A percentile compares a stretch with the other conserved stretches of the same genome.
These are phyloP conservation scores for Closterium sp. DNA, from an alignment of 139 green algal species.

Conservation along the genomic window DNA sequence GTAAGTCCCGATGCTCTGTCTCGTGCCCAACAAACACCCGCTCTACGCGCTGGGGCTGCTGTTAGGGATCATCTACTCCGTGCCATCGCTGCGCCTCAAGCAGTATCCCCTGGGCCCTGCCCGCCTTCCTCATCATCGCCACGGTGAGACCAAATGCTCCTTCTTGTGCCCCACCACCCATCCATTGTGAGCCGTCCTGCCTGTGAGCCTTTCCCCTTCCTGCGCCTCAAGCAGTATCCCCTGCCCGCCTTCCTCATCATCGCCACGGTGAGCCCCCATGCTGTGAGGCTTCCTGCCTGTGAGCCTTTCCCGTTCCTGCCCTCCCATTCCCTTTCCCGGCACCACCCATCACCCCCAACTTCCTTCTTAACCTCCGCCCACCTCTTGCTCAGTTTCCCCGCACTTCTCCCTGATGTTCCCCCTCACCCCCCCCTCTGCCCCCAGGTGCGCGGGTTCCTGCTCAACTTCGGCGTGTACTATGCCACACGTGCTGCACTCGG, in stretches of 20 bases:
- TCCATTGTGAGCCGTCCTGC: too few species aligned
- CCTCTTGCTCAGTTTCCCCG: too few species aligned
- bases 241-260: conserved; percentile 97
- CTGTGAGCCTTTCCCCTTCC: conserved; percentile 82
- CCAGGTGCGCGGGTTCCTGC: conserved; percentile 86
- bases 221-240: conserved; percentile 91
- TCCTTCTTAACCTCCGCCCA: neutral
- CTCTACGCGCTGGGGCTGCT: conserved; percentile 90
- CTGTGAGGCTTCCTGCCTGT: neutral
- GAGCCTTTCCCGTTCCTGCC: neutral
- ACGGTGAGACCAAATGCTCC: neutral
- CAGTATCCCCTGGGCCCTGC: conserved; percentile 87
- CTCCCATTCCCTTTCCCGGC: conserved; percentile 23
- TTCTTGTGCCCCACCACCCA: neutral
- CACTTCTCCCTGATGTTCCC: too few species aligned
- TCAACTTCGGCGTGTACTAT: conserved; percentile 99
- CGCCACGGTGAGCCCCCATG: conserved; percentile 62
- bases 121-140: conserved; percentile 97
- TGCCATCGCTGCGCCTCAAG: conserved; percentile 94
- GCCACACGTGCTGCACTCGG: conserved; percentile 85
- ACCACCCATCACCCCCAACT: conserved; percentile 90
- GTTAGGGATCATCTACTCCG: conserved; percentile 93
- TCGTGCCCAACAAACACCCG: neutral
- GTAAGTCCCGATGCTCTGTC: neutral
- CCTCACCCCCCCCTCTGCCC: too few species aligned